phyloP scores from a whole-genome alignment of 495 filamentous ascomycete species.

The Lepidopterella palustris region DNA sequence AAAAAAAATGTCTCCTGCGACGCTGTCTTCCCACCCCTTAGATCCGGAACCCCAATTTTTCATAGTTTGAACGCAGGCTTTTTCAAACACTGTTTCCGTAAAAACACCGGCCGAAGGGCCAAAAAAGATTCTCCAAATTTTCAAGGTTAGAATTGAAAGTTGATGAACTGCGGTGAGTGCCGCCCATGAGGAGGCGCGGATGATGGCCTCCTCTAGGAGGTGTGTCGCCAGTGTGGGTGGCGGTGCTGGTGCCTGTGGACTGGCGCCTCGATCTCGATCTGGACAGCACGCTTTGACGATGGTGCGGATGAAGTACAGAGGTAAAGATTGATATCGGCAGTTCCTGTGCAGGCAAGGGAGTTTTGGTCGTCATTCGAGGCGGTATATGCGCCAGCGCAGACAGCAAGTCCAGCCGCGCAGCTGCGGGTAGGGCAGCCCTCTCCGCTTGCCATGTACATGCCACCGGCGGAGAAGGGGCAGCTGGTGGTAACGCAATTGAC shows the following conservation, averaged over 20 bases:
- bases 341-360: constrained; percentile 20
- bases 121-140: no score
- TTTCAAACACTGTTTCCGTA: no score
- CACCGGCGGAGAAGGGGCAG: constrained; percentile 20
- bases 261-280: background rate
- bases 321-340: constrained; percentile 21
- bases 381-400: constrained; percentile 21
- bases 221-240: constrained; percentile 1
- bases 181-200: no score
- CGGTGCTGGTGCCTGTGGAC: background rate
- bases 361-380: constrained; percentile 12
- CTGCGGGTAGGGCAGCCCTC: constrained; percentile 24
- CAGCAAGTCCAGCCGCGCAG: background rate
- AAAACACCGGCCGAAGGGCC: no score
- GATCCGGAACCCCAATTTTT: no score
- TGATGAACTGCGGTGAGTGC: no score
- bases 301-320: constrained; percentile 20
- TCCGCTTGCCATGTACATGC: constrained; percentile 25
- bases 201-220: no score
- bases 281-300: background rate
- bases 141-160: no score
- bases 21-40: no score
- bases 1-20: no score
- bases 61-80: no score
- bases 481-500: constrained; percentile 20